Percentiles rank a stretch among this genome's conserved stretches.
Evolutionary conservation across 345 rosid genomes (phyloP).

Genomic region (Xanthoceras sorbifolium): DNA sequence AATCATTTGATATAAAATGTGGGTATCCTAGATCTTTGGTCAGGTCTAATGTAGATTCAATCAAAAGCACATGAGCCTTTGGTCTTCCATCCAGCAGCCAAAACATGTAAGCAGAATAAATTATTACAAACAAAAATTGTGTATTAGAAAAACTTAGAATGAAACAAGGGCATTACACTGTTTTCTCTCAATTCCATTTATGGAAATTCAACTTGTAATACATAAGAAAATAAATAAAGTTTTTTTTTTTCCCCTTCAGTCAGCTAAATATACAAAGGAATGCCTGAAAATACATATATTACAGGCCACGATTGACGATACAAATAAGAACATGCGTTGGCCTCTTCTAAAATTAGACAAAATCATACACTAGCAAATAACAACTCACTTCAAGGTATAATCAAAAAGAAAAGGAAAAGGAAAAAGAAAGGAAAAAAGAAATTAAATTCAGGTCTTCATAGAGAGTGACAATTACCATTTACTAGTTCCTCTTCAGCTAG

Average conservation of each 20-base stretch:
- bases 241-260: not conserved
- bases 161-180: not conserved
- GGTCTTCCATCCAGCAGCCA: too few relatives aligned
- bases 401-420: not conserved
- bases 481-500: conserved; percentile 33
- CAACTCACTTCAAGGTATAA: not conserved
- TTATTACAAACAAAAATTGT: too few relatives aligned
- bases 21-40: too few relatives aligned
- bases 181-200: not conserved
- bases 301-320: conserved; percentile 15
- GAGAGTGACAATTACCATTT: not conserved
- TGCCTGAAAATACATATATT: conserved; percentile 24
- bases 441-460: not conserved
- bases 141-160: not conserved
- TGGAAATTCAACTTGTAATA: not conserved
- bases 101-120: too few relatives aligned
- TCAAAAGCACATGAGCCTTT: too few relatives aligned
- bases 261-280: conserved; percentile 28
- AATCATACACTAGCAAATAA: conserved; percentile 11
- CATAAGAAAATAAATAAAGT: not conserved
- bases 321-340: conserved; percentile 7
- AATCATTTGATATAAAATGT: not conserved
- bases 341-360: conserved; percentile 5
- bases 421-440: not conserved
- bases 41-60: too few relatives aligned